Evolutionary conservation across 2,329 filamentous ascomycete genomes (phyloP).

Genomic region (Fusarium kyushuense): DNA sequence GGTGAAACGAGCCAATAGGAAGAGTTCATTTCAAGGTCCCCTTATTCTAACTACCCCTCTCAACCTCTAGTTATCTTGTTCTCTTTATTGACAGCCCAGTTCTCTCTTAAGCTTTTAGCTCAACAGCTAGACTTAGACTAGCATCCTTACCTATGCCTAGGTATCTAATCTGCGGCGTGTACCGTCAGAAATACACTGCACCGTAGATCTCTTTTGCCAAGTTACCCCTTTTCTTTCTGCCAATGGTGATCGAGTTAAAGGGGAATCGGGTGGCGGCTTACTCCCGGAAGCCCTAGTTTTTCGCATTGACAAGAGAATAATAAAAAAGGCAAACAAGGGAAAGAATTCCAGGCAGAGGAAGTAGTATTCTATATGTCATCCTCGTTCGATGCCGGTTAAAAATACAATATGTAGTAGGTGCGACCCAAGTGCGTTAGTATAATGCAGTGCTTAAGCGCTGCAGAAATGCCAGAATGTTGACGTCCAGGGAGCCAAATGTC

Average conservation of each 20-base stretch:
- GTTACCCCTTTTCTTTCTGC: conserved; percentile 32
- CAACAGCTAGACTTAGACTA: conserved; percentile 6
- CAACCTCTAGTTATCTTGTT: conserved; percentile 7
- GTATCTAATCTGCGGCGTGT: conserved; percentile 34
- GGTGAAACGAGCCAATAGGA: conserved; percentile 2
- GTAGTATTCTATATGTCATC: conserved; percentile 14
- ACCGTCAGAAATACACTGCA: conserved; percentile 21
- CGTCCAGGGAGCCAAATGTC: conserved; percentile 19
- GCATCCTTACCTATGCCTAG: conserved; percentile 3
- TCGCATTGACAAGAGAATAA: conserved; percentile 13
- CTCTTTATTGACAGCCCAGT: conserved; percentile 25
- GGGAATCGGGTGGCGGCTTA: conserved; percentile 36
- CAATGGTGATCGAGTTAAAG: conserved; percentile 14
- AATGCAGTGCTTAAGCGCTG: not conserved
- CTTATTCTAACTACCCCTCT: conserved; percentile 29
- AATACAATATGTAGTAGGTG: not conserved
- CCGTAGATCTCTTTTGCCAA: conserved; percentile 36
- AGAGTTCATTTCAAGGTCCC: conserved; percentile 11
- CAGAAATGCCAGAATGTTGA: not conserved
- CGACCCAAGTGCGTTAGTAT: not conserved
- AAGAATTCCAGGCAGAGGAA: not conserved
- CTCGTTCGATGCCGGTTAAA: conserved; percentile 13
- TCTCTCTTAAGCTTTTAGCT: conserved; percentile 36
- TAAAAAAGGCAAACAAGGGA: not conserved
- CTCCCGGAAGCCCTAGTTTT: conserved; percentile 35